Conservation (phyloP, 1,284 basidiomycete genomes). For the Ceratobasidium sp. region DNA sequence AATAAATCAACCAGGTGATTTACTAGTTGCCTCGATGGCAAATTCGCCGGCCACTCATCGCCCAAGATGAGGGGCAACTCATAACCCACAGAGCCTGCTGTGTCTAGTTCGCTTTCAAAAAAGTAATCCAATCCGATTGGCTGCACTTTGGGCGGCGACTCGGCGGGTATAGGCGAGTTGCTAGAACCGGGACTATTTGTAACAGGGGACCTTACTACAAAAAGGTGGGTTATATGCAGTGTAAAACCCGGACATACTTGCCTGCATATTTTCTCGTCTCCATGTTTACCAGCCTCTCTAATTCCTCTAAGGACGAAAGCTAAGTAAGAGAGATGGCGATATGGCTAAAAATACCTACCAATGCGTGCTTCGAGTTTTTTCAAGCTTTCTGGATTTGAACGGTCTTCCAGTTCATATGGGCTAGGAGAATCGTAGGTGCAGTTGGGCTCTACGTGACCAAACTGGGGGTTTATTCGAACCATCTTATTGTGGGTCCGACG, state of each 20-base stretch:
- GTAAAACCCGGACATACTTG: background rate
- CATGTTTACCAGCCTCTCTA: background rate
- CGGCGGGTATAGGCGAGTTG: too few relatives aligned
- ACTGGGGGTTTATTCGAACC: conserved; percentile 16
- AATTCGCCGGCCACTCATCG: conserved; percentile 8
- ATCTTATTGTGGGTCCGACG: conserved; percentile 20
- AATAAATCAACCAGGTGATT: conserved; percentile 23
- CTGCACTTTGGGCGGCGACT: background rate
- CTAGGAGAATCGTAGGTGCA: conserved; percentile 16
- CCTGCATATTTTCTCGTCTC: background rate
- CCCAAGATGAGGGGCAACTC: background rate
- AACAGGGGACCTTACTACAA: too few relatives aligned
- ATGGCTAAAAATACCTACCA: background rate
- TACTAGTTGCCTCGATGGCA: conserved; percentile 4
- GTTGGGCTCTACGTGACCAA: conserved; percentile 3
- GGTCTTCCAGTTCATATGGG: background rate
- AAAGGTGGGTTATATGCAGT: background rate
- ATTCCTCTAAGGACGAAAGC: background rate
- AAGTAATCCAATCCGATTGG: background rate
- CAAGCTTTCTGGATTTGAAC: background rate
- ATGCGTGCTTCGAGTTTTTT: conserved; percentile 8
- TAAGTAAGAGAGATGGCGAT: background rate
- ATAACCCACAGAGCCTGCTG: background rate
- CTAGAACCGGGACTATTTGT: too few relatives aligned
- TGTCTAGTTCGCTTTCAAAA: background rate